Percentiles rank a stretch among this genome's conserved stretches.
Evolutionary conservation across 306 rosid genomes (phyloP).

Genomic region (Rubus idaeus): DNA sequence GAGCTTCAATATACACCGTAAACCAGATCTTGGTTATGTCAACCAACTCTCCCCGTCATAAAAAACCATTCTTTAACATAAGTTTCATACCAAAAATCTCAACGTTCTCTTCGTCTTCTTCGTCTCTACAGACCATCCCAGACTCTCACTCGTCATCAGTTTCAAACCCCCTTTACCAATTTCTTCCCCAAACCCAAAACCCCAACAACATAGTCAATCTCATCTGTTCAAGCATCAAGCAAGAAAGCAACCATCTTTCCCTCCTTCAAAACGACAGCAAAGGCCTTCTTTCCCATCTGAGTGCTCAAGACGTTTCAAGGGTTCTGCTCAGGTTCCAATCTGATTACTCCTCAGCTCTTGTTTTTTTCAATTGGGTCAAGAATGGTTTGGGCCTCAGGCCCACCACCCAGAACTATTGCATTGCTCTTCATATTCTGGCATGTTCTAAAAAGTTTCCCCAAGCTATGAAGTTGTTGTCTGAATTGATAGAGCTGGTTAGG

Average conservation of each 20-base stretch:
- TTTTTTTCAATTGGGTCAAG: constrained; percentile 73
- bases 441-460: constrained; percentile 60
- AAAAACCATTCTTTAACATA: constrained; percentile 7
- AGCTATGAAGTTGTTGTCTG: constrained; percentile 62
- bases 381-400: constrained; percentile 53
- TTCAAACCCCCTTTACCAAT: constrained; percentile 69
- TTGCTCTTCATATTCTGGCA: constrained; percentile 55
- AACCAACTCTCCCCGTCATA: background rate
- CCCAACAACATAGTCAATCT: constrained; percentile 75
- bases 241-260: constrained; percentile 31
- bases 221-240: constrained; percentile 56
- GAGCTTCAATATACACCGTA: constrained; percentile 26
- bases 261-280: constrained; percentile 52
- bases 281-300: constrained; percentile 62
- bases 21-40: background rate
- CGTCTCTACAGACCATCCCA: constrained; percentile 42
- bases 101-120: constrained; percentile 28
- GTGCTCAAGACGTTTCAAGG: constrained; percentile 64
- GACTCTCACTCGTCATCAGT: constrained; percentile 41
- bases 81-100: constrained; percentile 19
- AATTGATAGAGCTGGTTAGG: constrained; percentile 50
- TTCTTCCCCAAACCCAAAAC: constrained; percentile 74
- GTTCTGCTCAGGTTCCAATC: constrained; percentile 78
- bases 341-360: constrained; percentile 60
- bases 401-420: constrained; percentile 56